phyloP scores from a whole-genome alignment of 441 rosid species.

The Arabidopsis lyrata region DNA sequence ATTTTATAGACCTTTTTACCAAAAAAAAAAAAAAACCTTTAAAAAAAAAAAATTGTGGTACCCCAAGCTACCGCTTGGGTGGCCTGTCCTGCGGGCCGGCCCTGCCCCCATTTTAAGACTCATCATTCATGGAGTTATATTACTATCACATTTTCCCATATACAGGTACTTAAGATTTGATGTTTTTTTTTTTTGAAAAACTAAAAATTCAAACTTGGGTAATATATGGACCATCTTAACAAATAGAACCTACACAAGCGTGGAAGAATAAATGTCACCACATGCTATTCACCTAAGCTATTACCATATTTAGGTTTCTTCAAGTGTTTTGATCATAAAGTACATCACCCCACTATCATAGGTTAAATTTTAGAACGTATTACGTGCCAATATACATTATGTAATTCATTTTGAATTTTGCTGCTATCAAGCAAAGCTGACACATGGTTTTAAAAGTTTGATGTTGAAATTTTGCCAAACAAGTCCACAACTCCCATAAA shows the following conservation, averaged over 20 bases:
- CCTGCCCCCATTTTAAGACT: background rate
- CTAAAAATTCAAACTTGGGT: constrained; percentile 16
- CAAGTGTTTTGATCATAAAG: constrained; percentile 36
- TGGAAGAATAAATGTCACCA: constrained; percentile 38
- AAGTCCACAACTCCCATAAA: background rate
- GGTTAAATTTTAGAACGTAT: constrained; percentile 16
- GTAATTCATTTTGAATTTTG: constrained; percentile 19
- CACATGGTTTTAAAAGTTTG: constrained; percentile 20
- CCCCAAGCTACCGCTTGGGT: too few relatives aligned
- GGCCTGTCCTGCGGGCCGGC: too few relatives aligned
- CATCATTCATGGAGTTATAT: background rate
- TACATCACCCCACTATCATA: constrained; percentile 31
- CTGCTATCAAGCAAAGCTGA: constrained; percentile 21
- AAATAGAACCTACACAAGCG: constrained; percentile 43
- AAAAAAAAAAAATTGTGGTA: too few relatives aligned
- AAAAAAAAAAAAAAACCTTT: too few relatives aligned
- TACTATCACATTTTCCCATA: background rate
- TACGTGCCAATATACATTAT: constrained; percentile 22
- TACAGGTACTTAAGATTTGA: background rate
- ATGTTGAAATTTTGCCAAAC: constrained; percentile 41
- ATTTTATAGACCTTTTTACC: too few relatives aligned
- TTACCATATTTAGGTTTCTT: constrained; percentile 34
- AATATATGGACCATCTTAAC: constrained; percentile 39
- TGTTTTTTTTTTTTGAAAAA: background rate
- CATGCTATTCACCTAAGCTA: constrained; percentile 48